Conservation (phyloP, 805 yeast species). For the Cyberlindnera nakhonratchasimensis region DNA sequence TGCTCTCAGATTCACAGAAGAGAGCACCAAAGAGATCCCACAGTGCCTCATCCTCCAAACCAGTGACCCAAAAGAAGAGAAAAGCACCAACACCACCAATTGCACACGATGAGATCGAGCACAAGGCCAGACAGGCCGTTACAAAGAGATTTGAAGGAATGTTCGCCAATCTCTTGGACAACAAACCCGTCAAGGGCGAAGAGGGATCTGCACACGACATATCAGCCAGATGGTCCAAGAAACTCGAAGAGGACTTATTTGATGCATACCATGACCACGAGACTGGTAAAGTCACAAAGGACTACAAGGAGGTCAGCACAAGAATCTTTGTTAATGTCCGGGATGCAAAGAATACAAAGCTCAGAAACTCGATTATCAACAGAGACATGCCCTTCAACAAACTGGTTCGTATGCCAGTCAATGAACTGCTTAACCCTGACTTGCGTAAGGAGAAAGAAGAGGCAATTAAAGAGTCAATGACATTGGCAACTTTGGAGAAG, state of each 20-base stretch:
- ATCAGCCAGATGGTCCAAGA: slow-evolving; percentile 44
- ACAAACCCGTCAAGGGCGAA: slow-evolving; percentile 30
- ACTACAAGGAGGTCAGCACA: slow-evolving; percentile 62
- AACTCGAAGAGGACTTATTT: slow-evolving; percentile 50
- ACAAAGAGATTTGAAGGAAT: slow-evolving; percentile 47
- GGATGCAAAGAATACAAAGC: slow-evolving; percentile 51
- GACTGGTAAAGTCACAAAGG: slow-evolving; percentile 22
- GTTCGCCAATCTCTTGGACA: slow-evolving; percentile 41
- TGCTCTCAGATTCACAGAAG: slow-evolving; percentile 1
- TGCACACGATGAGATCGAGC: slow-evolving; percentile 14
- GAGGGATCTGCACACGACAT: slow-evolving; percentile 31
- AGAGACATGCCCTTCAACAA: slow-evolving; percentile 51
- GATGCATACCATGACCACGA: slow-evolving; percentile 33
- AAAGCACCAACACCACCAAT: slow-evolving; percentile 5
- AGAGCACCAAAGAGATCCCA: not conserved
- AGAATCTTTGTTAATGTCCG: slow-evolving; percentile 61
- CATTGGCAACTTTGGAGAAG: slow-evolving; percentile 61
- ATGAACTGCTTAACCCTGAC: slow-evolving; percentile 77
- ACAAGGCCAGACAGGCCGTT: slow-evolving; percentile 36
- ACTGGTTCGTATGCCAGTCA: slow-evolving; percentile 62
- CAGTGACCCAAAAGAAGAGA: slow-evolving; percentile 3
- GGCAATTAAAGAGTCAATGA: slow-evolving; percentile 64
- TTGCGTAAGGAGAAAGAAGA: slow-evolving; percentile 65
- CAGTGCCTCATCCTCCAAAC: not conserved
- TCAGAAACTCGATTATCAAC: slow-evolving; percentile 57